Evolutionary conservation across 2,329 filamentous ascomycete species (phyloP), one percentile per base, ranked within the genome.

Genomic region (Pseudogymnoascus sp.): DNA sequence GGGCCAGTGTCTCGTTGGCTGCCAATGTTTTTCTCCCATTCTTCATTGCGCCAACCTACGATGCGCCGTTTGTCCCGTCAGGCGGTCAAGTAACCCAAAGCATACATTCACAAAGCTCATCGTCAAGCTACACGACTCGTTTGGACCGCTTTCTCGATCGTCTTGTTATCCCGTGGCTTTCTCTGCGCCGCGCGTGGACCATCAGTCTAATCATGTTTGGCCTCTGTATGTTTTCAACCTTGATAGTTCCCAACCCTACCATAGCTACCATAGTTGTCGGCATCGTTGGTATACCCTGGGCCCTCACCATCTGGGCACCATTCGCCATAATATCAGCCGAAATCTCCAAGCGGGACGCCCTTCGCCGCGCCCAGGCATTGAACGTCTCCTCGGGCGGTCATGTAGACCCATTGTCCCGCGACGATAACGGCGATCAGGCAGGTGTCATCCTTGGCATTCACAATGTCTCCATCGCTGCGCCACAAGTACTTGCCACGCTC

Each of bases 301-400:
- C 92, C 21, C 78, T 97, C 69, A 92, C 92, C 1, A 84, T 95
- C 27, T 97, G 93, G 93, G 93, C 92, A 0, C 93, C 93, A 0
- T 97, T 93, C 77, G 92, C 93, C 39, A 89, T 97, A 68, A 97
- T 97, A 72, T 92, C 90, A 52, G 90, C 90, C 4, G 93, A 97
- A 74, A 92, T 97, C 65, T 89, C 88, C 64, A 89, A 87, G 64
- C 87, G 91, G 5, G 90, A 96, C 71, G 85, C 87, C 27, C 82
- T 86, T 58, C 79, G 81, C 60, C 80, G 84, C 21, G 5, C 74
- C 73, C 3, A 71, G 72, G 4, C 73, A 72, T 35, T 68, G 69
- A n/a, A 36, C 74, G 76, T 29, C 74, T 72, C 7, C 71, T 74
- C 45, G 66, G 76, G 31, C 69, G 79, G 12, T 5, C 21, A 18